Evolutionary conservation across 176 grass and related monocot genomes (phyloP), one percentile per base, ranked within the genome.

Genomic region (Aegilops tauschii): DNA sequence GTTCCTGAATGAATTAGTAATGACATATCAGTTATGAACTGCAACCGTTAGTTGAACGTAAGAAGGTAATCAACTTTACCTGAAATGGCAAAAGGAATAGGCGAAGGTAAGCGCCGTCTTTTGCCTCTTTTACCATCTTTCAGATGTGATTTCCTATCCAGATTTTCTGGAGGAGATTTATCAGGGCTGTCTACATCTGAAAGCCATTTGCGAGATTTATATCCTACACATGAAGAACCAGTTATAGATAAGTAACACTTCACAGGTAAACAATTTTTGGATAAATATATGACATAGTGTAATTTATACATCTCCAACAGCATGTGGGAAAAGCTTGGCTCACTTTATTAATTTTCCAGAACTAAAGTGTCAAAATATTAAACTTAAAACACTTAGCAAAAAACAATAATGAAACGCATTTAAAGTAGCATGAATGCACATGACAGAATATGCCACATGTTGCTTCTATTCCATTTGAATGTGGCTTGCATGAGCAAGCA

Each of bases 171-270:
- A 76, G 84, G 77, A 92, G 90, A 92, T 86, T 86, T 92, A 73
- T 75, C 58, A 35, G 34, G n/a, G 27, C 32, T 89, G 58, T 90
- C 82, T 23, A 83, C 61, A 86, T 93, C 83, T 68, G 79, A 88
- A 81, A 92, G 77, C 88, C 87, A 87, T 69, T 92, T 87, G 31
- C 58, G 39, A 83, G 84, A 84, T 87, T 78, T 90, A 86, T 86
- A 94, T 89, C 82, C 88, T 98, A 86, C 90, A 91, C 62, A 87
- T 63, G 52, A 87, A 72, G 65, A 90, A 83, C 59, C 35, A 86
- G 7, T 81, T 21, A 73, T 21, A 73, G 56, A 85, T 80, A 61
- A 81, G 27, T 80, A 29, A 74, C 18, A 81, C 34, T 9, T 31
- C 47, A 69, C 44, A 73, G 76, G 11, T 34, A 62, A 68, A 25